phyloP scores from a whole-genome alignment of 352 stramenopile genomes.

The Pythium pyrilobum region DNA sequence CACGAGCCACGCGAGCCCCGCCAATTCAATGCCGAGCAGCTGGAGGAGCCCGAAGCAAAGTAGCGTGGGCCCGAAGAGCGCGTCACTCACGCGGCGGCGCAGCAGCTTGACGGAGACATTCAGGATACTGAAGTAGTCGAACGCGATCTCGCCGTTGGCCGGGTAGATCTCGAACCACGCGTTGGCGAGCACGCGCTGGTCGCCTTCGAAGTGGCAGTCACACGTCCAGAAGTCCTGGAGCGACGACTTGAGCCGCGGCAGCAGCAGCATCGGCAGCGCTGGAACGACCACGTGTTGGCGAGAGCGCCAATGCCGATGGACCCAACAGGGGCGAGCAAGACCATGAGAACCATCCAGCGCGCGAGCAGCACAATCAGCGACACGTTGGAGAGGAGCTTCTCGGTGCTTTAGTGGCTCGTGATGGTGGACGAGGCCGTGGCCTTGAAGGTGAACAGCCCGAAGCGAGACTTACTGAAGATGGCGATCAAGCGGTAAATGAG shows the following conservation, averaged over 20 bases:
- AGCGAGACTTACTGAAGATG: conserved; percentile 22
- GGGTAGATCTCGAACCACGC: conserved; percentile 36
- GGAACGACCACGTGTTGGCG: conserved; percentile 13
- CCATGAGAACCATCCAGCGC: conserved; percentile 23
- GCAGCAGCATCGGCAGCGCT: conserved; percentile 10
- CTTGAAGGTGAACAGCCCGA: conserved; percentile 27
- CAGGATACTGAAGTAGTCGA: conserved; percentile 30
- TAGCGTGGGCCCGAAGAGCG: conserved; percentile 29
- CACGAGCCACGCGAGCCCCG: conserved; percentile 6
- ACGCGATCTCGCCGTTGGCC: conserved; percentile 19
- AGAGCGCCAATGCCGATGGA: conserved; percentile 16
- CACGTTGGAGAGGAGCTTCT: conserved; percentile 26
- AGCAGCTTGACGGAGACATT: conserved; percentile 22
- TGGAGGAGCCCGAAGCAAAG: conserved; percentile 23
- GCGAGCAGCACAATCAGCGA: conserved; percentile 23
- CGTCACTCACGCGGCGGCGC: conserved; percentile 23
- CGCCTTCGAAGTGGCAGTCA: conserved; percentile 30
- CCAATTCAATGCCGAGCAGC: conserved; percentile 21
- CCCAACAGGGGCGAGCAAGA: not conserved
- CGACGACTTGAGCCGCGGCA: conserved; percentile 15
- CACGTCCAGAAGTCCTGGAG: conserved; percentile 18
- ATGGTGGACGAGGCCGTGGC: not conserved
- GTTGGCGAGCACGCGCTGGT: conserved; percentile 21
- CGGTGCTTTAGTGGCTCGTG: conserved; percentile 20
- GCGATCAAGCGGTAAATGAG: not conserved